Conservation (phyloP, 1,284 basidiomycete genomes). For the Ustilago curta region DNA sequence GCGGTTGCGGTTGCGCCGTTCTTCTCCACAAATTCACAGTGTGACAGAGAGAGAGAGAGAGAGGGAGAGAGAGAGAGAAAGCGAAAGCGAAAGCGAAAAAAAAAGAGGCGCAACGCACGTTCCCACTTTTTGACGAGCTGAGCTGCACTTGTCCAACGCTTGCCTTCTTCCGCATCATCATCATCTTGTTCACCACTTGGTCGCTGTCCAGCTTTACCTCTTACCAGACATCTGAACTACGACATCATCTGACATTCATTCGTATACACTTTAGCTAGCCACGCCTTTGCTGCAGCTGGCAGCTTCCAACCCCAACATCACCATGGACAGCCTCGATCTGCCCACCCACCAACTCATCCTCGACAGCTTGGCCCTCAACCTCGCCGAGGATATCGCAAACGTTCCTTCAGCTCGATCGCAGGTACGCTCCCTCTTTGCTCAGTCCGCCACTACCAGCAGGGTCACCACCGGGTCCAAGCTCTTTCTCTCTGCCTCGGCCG, state of each 20-base stretch:
- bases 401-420: conserved; percentile 47
- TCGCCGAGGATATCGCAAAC: conserved; percentile 68
- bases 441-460: conserved; percentile 48
- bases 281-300: not conserved
- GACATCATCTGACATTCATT: too few relatives aligned
- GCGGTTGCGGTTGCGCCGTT: not conserved
- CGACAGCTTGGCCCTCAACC: conserved; percentile 80
- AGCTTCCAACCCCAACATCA: conserved; percentile 6
- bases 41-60: not conserved
- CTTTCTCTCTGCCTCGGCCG: conserved; percentile 51
- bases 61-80: too few relatives aligned
- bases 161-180: not conserved
- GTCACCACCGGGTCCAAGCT: conserved; percentile 35
- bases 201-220: not conserved
- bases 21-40: conserved; percentile 12
- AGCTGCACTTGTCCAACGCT: not conserved
- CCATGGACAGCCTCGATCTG: conserved; percentile 71
- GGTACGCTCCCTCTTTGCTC: conserved; percentile 39
- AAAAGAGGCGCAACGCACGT: too few relatives aligned
- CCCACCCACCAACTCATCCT: conserved; percentile 85
- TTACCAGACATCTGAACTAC: not conserved
- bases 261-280: not conserved
- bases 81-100: too few relatives aligned
- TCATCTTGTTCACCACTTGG: not conserved
- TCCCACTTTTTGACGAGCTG: not conserved